These are phyloP conservation scores for Penicillium coffeae DNA, from an alignment of 495 filamentous ascomycete species.

Conservation along the genomic window DNA sequence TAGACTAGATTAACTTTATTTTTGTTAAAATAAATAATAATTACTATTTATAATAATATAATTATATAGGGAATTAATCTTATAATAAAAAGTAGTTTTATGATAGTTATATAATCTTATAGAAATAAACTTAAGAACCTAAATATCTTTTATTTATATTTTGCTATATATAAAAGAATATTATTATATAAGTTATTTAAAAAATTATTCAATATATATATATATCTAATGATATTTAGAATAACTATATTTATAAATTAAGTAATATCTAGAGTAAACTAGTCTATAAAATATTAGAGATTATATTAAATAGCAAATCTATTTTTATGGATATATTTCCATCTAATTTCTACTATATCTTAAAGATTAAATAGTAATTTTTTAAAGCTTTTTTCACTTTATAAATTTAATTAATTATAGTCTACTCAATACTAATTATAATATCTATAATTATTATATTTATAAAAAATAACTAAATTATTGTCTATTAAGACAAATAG, in stretches of 20 bases:
- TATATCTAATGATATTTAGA: neutral
- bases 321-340: neutral
- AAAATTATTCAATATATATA: neutral
- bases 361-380: neutral
- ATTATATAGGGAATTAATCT: too few species aligned
- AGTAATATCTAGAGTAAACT: neutral
- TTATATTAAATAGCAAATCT: neutral
- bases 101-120: too few species aligned
- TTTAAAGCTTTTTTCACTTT: neutral
- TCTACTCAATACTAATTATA: constrained; percentile 1
- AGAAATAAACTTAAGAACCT: too few species aligned
- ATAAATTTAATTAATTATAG: neutral
- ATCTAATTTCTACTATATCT: neutral
- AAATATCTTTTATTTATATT: too few species aligned
- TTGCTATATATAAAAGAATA: too few species aligned
- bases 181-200: too few species aligned
- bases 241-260: neutral
- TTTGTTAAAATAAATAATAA: too few species aligned
- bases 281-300: neutral
- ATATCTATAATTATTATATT: neutral
- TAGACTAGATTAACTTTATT: too few species aligned
- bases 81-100: too few species aligned
- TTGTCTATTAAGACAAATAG: neutral
- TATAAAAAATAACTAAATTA: neutral
- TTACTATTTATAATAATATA: too few species aligned